Evolutionary conservation across 225 moss, liverwort and hornwort species (phyloP).

Genomic region (Pleurozium schreberi): DNA sequence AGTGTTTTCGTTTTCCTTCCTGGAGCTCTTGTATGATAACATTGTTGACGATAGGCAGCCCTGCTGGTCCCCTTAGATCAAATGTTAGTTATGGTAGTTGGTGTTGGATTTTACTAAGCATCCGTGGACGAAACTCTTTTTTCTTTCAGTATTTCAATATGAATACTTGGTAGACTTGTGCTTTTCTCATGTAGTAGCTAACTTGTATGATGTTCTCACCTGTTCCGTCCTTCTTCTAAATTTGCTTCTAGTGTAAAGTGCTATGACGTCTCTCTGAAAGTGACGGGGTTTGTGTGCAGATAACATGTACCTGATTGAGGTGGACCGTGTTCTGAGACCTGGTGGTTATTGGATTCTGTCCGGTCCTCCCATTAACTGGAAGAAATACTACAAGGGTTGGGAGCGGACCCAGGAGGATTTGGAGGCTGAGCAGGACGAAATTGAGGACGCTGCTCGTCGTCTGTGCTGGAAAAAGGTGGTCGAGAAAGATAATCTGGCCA

Average conservation of each 20-base stretch:
- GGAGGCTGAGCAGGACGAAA: constrained; percentile 56
- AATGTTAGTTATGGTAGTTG: not conserved
- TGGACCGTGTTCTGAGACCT: constrained; percentile 85
- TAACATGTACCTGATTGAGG: constrained; percentile 60
- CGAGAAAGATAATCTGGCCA: constrained; percentile 82
- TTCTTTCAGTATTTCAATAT: not conserved
- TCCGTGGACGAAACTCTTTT: not conserved
- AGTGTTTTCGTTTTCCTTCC: not conserved
- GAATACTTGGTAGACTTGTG: not conserved
- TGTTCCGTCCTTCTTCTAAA: not conserved
- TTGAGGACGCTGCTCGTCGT: constrained; percentile 60
- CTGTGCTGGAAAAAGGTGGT: constrained; percentile 76
- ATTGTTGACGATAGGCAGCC: not conserved
- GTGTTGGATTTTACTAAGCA: not conserved
- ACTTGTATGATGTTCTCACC: not conserved
- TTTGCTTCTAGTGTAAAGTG: not conserved
- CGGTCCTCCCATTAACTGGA: constrained; percentile 88
- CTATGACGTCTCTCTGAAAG: not conserved
- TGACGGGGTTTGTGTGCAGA: constrained; percentile 23
- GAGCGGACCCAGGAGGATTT: constrained; percentile 59
- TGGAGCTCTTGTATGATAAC: not conserved
- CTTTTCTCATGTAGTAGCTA: not conserved
- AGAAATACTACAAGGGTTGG: constrained; percentile 62
- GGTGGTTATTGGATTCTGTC: constrained; percentile 91
- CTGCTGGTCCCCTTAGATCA: too few species aligned